Evolutionary conservation across 805 yeast genomes (phyloP), one percentile per base, ranked within the genome.

Genomic region (Hanseniaspora pseudoguilliermondii): DNA sequence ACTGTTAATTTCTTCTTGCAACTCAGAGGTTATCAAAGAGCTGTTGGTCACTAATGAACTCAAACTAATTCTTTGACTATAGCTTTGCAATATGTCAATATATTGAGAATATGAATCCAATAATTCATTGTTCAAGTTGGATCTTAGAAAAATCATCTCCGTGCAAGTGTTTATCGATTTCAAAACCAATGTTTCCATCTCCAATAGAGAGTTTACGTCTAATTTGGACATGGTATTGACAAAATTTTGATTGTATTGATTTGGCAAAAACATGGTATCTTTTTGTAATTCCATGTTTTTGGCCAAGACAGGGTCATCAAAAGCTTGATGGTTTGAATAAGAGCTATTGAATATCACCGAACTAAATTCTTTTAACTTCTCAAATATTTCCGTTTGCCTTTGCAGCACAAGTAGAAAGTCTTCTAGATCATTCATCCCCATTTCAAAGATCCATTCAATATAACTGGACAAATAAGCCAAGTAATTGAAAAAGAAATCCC

Each of bases 401-500:
- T 21, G 3, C 3, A 52, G 8, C n/a, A 27, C n/a, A 5, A 11
- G 20, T 9, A 53, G 3, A 7, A 29, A n/a, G 6, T 7, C 55
- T 2, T 57, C 61, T 25, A 64, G 62, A 15, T 54, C 34, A 9
- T 59, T 38, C 2, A 36, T 23, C 29, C 54, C 57, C 13, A 44
- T 13, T 15, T 47, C 54, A 21, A 57, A 60, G 15, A 54, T 41
- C 20, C 64, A 59, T 57, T 66, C 70, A 18, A 66, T 42, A 15
- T 62, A 53, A 15, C 63, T 58, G 29, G 60, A 49, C 36, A 66
- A 64, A 32, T 65, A 64, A 5, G 63, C 64, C 42, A 67, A 49
- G 46, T 66, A 60, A 58, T 69, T 68, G 48, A 60, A 66, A 42
- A 63, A 60, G 11, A 68, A 59, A 55, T 69, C 72, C 72, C 72